phyloP scores from a whole-genome alignment of 2,329 filamentous ascomycete species.

The Cladophialophora yegresii region DNA sequence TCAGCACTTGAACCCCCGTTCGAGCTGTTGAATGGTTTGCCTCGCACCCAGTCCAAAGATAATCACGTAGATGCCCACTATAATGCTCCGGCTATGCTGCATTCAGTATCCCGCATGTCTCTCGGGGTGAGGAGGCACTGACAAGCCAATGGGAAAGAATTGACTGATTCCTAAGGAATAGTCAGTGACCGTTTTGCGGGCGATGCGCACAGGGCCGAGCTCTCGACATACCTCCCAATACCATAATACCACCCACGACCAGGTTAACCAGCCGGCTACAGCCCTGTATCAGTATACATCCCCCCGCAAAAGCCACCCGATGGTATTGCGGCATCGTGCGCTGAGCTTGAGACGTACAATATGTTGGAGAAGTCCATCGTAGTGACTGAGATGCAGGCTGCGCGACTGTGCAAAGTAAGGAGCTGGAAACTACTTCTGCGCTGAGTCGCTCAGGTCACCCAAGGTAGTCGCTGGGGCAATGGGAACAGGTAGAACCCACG shows the following conservation, averaged over 20 bases:
- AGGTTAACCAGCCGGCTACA: slow-evolving; percentile 91
- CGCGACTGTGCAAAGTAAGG: neutral
- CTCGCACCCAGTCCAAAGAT: slow-evolving; percentile 79
- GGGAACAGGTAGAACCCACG: neutral
- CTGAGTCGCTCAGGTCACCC: neutral
- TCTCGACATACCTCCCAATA: slow-evolving; percentile 70
- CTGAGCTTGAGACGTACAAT: slow-evolving; percentile 65
- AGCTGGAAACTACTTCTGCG: neutral
- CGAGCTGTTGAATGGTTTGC: neutral
- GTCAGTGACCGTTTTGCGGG: slow-evolving; percentile 39
- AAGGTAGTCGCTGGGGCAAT: neutral
- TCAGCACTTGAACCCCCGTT: slow-evolving; percentile 32
- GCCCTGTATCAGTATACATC: slow-evolving; percentile 14
- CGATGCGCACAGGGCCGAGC: slow-evolving; percentile 13
- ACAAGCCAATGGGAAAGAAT: slow-evolving; percentile 48
- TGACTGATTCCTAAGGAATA: slow-evolving; percentile 45
- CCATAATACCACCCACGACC: slow-evolving; percentile 80
- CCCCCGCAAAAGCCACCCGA: neutral
- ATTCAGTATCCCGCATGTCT: slow-evolving; percentile 22
- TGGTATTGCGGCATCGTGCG: neutral
- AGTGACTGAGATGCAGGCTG: neutral
- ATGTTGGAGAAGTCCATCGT: slow-evolving; percentile 88
- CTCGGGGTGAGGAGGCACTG: slow-evolving; percentile 23
- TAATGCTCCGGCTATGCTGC: slow-evolving; percentile 63
- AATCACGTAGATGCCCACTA: slow-evolving; percentile 85